Percentiles rank a stretch among this genome's conserved stretches.
Evolutionary conservation across 306 rosid species (phyloP).

Genomic region (Hippophae gyantsensis): DNA sequence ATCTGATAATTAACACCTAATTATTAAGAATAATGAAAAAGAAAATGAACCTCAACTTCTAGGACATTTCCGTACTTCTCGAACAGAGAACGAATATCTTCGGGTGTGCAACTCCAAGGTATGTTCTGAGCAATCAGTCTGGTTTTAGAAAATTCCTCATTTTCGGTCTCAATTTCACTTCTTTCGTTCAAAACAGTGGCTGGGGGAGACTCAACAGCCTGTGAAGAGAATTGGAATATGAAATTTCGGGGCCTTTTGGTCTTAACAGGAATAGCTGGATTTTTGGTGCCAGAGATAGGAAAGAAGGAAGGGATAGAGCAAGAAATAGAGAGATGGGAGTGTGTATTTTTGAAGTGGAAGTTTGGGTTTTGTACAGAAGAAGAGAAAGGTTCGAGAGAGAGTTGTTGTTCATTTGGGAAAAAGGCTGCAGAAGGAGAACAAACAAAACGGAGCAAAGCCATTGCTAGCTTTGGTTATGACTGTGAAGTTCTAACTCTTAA

Average conservation of each 20-base stretch:
- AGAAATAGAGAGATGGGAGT: conserved; percentile 21
- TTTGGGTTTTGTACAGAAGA: conserved; percentile 21
- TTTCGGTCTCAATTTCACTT: conserved; percentile 14
- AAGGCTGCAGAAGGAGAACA: conserved; percentile 24
- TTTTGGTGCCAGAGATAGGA: conserved; percentile 11
- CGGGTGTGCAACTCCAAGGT: conserved; percentile 78
- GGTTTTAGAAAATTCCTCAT: conserved; percentile 36
- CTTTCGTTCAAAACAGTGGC: conserved; percentile 12
- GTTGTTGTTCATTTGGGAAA: conserved; percentile 21
- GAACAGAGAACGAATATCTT: conserved; percentile 71
- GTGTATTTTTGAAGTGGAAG: conserved; percentile 7
- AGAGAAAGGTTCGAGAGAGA: conserved; percentile 12
- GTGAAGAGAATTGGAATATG: conserved; percentile 30
- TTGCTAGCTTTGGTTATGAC: conserved; percentile 11
- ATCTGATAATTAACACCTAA: background rate
- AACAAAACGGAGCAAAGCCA: conserved; percentile 50
- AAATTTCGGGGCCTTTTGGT: conserved; percentile 23
- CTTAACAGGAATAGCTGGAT: conserved; percentile 10
- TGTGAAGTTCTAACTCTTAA: background rate
- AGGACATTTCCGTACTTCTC: conserved; percentile 64
- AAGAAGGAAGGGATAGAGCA: conserved; percentile 21
- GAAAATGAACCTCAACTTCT: conserved; percentile 57
- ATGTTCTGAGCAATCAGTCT: conserved; percentile 82
- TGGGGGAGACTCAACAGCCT: conserved; percentile 21
- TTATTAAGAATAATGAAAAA: background rate